Evolutionary conservation across 2,329 filamentous ascomycete genomes (phyloP), one percentile per base, ranked within the genome.

Genomic region (Neofusicoccum laricinum): DNA sequence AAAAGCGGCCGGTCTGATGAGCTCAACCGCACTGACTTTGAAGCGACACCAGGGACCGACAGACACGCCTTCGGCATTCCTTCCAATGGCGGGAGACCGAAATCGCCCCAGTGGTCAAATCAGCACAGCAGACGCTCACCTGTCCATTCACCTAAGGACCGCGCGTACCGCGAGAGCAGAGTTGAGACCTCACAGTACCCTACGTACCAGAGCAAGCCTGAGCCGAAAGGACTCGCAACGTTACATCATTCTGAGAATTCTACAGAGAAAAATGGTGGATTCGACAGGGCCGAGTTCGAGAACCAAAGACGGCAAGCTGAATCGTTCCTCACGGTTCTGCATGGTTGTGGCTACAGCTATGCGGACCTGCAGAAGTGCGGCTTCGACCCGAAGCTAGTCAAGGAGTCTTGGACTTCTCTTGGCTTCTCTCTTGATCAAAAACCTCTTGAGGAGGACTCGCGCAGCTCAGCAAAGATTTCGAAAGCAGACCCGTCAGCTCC

Each of bases 281-380:
- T 46, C 7, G 41, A 59, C 15, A 19, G 17, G 17, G 17, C n/a
- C 12, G 41, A 36, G 17, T 59, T 59, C 21, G 55, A 63, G 17
- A 36, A 30, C n/a, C 21, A 25, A 36, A 59, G 25, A 38, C 41
- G 40, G 17, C 67, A 73, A 40, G 78, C 79, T 50, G 67, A 80
- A 32, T 68, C 70, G 38, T 67, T 79, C 38, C 70, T 83, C 66
- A 73, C 81, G 61, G 72, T 75, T 43, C 25, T 64, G 46, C 80
- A 91, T 65, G 90, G 91, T 55, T 86, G 96, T 65, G 86, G 86
- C 19, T 96, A 89, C 71, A 83, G 89, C 63, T 43, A 59, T 21
- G 32, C 38, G 17, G 85, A 91, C 66, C 88, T 94, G 64, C 80
- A 93, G 12, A 82, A 87, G 11, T 90, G 94, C 74, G 90, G 91